Evolutionary conservation across 768 basidiomycete species (phyloP), one percentile per base, ranked within the genome.

Genomic region (Auricularia heimuer): DNA sequence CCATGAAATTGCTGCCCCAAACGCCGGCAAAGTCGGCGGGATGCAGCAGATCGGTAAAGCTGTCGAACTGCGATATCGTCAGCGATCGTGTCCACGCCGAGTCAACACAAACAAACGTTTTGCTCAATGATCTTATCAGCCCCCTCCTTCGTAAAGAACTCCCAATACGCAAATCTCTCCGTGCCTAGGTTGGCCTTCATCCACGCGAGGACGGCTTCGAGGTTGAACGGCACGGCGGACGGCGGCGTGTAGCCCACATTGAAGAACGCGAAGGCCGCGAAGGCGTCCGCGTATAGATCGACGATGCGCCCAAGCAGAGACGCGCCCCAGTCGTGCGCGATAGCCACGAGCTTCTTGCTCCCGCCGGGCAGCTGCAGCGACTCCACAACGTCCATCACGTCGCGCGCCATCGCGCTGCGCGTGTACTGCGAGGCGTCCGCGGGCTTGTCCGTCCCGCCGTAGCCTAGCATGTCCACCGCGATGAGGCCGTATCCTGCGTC

Each of bases 401-500:
- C 81, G 62, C 77, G 68, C 36, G 70, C 72, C 45, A 83, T 70
- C 37, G 73, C 68, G 62, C 70, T 75, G 18, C 63, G 36, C 4
- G 67, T 64, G 71, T 82, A 85, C 8, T 71, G 68, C 3, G 66
- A 67, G 2, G 71, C 64, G 60, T 81, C 78, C 0, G 67, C 64
- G 1, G 83, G 82, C 65, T 82, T 81, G 67, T 76, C 76, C 11
- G 82, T 83, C 2, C 76, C 77, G 11, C 82, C 83, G 64, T 81
- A 83, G 4, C 83, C 83, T 33, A 84, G 77, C 74, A 81, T 76
- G 68, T 84, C 82, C 1, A 80, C 82, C 1, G 75, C 79, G 63
- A 85, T 71, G 60, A 85, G 66, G 3, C 79, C 77, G 68, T 81
- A 82, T n/a, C 54, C 54, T 54, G 39, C 39, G 39, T 8, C 39